phyloP scores from a whole-genome alignment of 2,329 filamentous ascomycete species.

The Niveomyces coronatus region DNA sequence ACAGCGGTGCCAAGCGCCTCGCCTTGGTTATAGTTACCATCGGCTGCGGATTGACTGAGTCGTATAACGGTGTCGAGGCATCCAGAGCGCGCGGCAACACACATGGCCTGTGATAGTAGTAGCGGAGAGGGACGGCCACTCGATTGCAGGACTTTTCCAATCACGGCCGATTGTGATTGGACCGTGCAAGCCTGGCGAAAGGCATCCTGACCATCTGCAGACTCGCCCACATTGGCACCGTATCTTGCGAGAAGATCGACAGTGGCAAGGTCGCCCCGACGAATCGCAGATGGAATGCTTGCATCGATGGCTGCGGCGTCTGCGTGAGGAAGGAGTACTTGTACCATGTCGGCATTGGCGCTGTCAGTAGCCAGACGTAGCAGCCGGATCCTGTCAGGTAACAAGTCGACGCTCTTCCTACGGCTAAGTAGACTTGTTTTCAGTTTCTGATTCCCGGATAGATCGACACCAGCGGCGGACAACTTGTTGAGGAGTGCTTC shows the following conservation, averaged over 20 bases:
- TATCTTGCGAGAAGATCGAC: constrained; percentile 39
- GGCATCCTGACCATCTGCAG: constrained; percentile 39
- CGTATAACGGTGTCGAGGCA: constrained; percentile 40
- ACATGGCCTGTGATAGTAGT: constrained; percentile 39
- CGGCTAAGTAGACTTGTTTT: constrained; percentile 38
- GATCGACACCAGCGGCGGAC: constrained; percentile 36
- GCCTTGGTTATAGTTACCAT: constrained; percentile 40
- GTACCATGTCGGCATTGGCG: constrained; percentile 40
- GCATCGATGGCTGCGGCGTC: constrained; percentile 40
- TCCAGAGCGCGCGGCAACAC: constrained; percentile 38
- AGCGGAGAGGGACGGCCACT: constrained; percentile 33
- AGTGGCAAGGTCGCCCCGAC: constrained; percentile 30
- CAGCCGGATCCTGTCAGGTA: constrained; percentile 38
- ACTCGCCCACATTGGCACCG: constrained; percentile 38
- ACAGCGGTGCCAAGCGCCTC: constrained; percentile 43
- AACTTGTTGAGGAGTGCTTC: constrained; percentile 44
- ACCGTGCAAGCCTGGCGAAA: constrained; percentile 41
- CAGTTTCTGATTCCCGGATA: constrained; percentile 38
- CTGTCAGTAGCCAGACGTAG: constrained; percentile 41
- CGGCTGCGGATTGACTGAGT: constrained; percentile 41
- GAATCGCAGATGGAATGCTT: constrained; percentile 39
- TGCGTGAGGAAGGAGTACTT: constrained; percentile 42
- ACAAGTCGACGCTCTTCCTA: constrained; percentile 38
- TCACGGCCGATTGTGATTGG: constrained; percentile 34
- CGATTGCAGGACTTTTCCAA: constrained; percentile 39